Evolutionary conservation across 2,329 filamentous ascomycete genomes (phyloP).

Genomic region (Plectosphaerella cucumerina): DNA sequence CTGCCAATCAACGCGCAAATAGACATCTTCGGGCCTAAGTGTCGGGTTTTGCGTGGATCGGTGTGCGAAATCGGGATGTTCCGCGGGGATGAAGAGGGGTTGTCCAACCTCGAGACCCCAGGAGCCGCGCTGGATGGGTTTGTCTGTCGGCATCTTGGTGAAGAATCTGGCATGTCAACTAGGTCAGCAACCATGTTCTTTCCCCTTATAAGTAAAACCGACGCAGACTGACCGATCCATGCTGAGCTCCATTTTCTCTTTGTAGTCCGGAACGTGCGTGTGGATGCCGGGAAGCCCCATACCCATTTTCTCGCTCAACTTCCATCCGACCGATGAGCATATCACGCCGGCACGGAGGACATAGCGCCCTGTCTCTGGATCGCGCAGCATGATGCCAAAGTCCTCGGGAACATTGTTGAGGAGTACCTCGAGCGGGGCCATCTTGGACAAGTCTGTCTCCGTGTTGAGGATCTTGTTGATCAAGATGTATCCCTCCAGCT

Average conservation of each 20-base stretch:
- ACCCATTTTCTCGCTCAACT: constrained; percentile 69
- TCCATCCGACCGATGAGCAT: constrained; percentile 80
- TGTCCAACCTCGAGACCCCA: constrained; percentile 77
- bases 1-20: constrained; percentile 83
- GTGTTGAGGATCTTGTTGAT: constrained; percentile 66
- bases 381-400: constrained; percentile 71
- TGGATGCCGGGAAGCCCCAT: constrained; percentile 69
- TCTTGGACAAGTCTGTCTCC: constrained; percentile 53
- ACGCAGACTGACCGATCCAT: constrained; percentile 65
- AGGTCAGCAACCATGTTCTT: not conserved
- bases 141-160: constrained; percentile 67
- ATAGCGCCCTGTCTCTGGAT: constrained; percentile 69
- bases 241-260: constrained; percentile 81
- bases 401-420: constrained; percentile 80
- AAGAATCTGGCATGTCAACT: constrained; percentile 58
- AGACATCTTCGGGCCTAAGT: constrained; percentile 54
- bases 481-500: constrained; percentile 54
- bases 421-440: constrained; percentile 64
- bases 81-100: constrained; percentile 71
- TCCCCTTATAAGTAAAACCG: not conserved
- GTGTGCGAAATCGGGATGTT: constrained; percentile 58
- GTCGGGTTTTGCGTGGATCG: constrained; percentile 53
- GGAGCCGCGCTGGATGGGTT: constrained; percentile 77
- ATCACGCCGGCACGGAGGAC: constrained; percentile 71
- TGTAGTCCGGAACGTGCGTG: constrained; percentile 72